Evolutionary conservation across 2,329 filamentous ascomycete genomes (phyloP).

Genomic region (Trichoderma atrobrunneum): DNA sequence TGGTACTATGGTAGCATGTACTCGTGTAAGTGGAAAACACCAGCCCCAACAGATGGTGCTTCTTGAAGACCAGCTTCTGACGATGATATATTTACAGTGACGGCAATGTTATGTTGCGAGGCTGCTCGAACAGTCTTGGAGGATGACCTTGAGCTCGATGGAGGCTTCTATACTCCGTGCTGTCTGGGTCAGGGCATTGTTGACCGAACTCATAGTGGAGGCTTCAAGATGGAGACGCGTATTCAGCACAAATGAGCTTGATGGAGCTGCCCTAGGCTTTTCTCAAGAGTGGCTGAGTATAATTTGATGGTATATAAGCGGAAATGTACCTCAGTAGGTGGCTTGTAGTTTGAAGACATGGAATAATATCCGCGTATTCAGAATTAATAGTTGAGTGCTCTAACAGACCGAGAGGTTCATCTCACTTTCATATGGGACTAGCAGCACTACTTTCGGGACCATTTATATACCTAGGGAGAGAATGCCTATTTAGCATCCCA

Average conservation of each 20-base stretch:
- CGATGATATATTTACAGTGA: slow-evolving; percentile 47
- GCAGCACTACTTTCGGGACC: too few species aligned
- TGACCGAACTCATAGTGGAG: slow-evolving; percentile 58
- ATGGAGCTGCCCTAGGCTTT: too few species aligned
- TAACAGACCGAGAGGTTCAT: too few species aligned
- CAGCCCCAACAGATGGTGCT: background rate
- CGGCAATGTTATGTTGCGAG: slow-evolving; percentile 61
- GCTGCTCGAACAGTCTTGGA: slow-evolving; percentile 64
- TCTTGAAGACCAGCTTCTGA: background rate
- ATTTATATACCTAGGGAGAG: too few species aligned
- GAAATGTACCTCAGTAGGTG: background rate
- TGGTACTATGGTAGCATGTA: slow-evolving; percentile 63
- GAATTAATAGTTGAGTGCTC: too few species aligned
- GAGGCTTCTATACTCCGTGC: slow-evolving; percentile 70
- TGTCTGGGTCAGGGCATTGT: slow-evolving; percentile 66
- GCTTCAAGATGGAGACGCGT: slow-evolving; percentile 61
- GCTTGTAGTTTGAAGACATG: background rate
- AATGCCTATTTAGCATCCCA: too few species aligned
- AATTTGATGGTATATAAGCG: background rate
- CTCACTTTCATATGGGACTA: too few species aligned
- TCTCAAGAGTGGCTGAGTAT: too few species aligned
- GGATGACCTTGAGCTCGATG: slow-evolving; percentile 57
- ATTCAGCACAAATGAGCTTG: slow-evolving; percentile 27
- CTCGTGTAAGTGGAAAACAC: slow-evolving; percentile 47
- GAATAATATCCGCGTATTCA: background rate